Evolutionary conservation across 495 filamentous ascomycete genomes (phyloP).

Genomic region (Lentithecium fluviatile): DNA sequence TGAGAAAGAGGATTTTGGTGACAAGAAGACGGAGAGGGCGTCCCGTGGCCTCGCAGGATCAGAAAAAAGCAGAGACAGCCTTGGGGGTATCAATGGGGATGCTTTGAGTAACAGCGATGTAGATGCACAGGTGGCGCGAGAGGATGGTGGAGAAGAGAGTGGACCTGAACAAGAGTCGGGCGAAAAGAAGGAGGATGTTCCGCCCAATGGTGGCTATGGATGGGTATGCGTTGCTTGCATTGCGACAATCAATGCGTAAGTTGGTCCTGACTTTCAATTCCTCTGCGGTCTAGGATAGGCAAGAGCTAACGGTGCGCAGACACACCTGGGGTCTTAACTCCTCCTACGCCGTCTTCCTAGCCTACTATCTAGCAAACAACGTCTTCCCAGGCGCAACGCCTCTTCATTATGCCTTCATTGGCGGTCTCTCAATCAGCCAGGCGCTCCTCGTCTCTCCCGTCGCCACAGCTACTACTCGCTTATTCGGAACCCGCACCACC

Average conservation of each 20-base stretch:
- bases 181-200: conserved; percentile 27
- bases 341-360: conserved; percentile 53
- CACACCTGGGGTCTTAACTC: conserved; percentile 50
- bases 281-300: not conserved
- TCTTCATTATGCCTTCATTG: conserved; percentile 55
- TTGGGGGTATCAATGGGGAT: not conserved
- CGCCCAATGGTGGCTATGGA: conserved; percentile 54
- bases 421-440: conserved; percentile 51
- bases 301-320: conserved; percentile 4
- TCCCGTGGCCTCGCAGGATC: not conserved
- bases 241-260: conserved; percentile 44
- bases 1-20: conserved; percentile 7
- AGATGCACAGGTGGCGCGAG: not conserved
- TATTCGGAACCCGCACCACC: conserved; percentile 43
- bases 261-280: not conserved
- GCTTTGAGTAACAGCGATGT: not conserved
- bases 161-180: not conserved
- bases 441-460: conserved; percentile 53
- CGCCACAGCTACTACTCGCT: conserved; percentile 44
- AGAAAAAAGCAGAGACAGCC: not conserved
- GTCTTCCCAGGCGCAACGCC: conserved; percentile 47
- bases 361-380: conserved; percentile 50
- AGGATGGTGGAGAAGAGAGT: not conserved
- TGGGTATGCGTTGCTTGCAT: conserved; percentile 47
- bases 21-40: not conserved